Percentiles rank a stretch among this genome's conserved stretches.
Conservation (phyloP, 2,329 filamentous ascomycete species). For the Xylaria sp. region DNA sequence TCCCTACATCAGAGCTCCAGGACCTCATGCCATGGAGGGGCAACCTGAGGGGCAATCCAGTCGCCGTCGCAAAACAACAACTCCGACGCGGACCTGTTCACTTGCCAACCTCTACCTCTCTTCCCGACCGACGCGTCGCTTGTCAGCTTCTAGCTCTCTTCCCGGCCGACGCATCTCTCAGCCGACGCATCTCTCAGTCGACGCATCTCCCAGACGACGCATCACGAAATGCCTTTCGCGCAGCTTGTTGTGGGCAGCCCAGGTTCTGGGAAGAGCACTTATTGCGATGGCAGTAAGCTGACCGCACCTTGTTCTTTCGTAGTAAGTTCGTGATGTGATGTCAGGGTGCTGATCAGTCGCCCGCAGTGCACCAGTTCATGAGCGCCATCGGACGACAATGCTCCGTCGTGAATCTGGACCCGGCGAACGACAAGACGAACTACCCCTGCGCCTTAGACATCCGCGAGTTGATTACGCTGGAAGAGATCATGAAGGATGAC, state of each 20-base stretch:
- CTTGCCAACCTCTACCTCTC: no score
- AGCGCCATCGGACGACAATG: constrained; percentile 92
- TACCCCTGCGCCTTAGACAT: constrained; percentile 93
- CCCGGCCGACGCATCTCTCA: no score
- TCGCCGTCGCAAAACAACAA: no score
- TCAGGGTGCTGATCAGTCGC: constrained; percentile 6
- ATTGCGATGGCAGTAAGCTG: constrained; percentile 85
- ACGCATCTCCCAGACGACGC: no score
- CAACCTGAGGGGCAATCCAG: no score
- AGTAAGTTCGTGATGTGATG: not conserved
- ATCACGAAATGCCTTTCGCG: constrained; percentile 58
- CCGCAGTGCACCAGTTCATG: constrained; percentile 90
- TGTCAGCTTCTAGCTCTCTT: no score
- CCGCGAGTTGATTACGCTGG: constrained; percentile 82
- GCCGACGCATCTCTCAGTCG: no score
- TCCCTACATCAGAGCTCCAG: constrained; percentile 16
- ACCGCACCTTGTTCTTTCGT: constrained; percentile 8
- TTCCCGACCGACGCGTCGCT: no score
- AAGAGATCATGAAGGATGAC: constrained; percentile 94
- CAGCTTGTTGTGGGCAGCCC: constrained; percentile 93
- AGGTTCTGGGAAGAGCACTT: constrained; percentile 94
- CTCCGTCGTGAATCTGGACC: constrained; percentile 94
- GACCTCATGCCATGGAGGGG: constrained; percentile 31
- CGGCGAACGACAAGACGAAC: constrained; percentile 89
- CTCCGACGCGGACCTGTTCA: no score